A percentile compares a stretch with the other conserved stretches of the same genome.
These are phyloP conservation scores for Septoria petroselini DNA, from an alignment of 2,329 filamentous ascomycete species.

Conservation along the genomic window DNA sequence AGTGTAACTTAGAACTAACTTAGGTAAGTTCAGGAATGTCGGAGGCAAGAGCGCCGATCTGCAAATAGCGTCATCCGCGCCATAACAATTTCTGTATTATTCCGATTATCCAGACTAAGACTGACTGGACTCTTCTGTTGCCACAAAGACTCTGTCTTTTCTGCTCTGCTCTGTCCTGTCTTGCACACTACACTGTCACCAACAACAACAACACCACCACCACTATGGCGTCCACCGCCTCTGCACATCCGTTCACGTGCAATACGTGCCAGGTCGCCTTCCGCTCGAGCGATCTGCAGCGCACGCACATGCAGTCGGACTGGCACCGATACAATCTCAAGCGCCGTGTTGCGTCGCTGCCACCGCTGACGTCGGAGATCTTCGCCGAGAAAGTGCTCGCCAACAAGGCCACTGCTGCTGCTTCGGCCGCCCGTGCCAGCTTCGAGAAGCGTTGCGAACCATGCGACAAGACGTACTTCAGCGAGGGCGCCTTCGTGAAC, in stretches of 20 bases:
- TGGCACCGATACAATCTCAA: constrained; percentile 87
- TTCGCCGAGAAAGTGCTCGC: constrained; percentile 96
- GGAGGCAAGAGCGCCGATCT: neutral
- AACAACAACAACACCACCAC: constrained; percentile 21
- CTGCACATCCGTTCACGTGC: constrained; percentile 89
- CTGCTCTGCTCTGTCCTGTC: neutral
- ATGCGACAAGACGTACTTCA: constrained; percentile 92
- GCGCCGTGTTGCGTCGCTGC: constrained; percentile 83
- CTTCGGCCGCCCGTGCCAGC: constrained; percentile 80
- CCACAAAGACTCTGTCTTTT: neutral
- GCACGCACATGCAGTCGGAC: constrained; percentile 95
- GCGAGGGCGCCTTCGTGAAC: constrained; percentile 92
- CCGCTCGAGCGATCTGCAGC: constrained; percentile 86
- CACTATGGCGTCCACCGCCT: constrained; percentile 23
- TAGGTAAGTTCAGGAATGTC: no score
- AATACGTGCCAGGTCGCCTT: constrained; percentile 98
- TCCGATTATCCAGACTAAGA: no score
- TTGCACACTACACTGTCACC: neutral
- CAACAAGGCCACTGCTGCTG: constrained; percentile 78
- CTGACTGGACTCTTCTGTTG: no score
- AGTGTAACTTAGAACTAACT: no score
- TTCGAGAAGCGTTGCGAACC: constrained; percentile 79
- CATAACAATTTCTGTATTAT: no score
- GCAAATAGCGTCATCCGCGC: no score
- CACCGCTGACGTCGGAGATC: constrained; percentile 84